Evolutionary conservation across 371 early-diverging fungal genomes (phyloP), one percentile per base, ranked within the genome.

Genomic region (Thermomucor indicae-seudaticae): DNA sequence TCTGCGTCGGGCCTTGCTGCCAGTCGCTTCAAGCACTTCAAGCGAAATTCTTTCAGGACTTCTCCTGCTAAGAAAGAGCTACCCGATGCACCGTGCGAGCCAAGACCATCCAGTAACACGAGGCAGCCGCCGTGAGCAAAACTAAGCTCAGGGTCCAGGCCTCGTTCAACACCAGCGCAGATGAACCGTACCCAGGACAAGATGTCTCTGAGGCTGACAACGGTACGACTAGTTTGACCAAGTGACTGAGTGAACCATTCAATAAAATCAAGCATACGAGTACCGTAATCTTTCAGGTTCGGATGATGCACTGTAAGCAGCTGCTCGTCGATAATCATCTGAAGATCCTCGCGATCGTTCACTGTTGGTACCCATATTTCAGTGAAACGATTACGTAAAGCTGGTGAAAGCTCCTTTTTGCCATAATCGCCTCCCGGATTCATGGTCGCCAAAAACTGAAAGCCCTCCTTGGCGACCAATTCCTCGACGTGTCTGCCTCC

Each of bases 351-450:
- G 30, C 75, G 67, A 57, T 91, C 91, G 1, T 81, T 80, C 2
- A 96, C 86, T 19, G 88, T 76, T 4, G 95, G 93, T 0, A 95
- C 96, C 97, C 96, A 99, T 12, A 99, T 88, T 65, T 99, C 99
- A 2, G 99, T 99, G 68, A 99, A 99, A 58, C 99, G 90, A 69
- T 99, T 99, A 47, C 98, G 86, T 43, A 99, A 83, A 2, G 99
- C 99, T 29, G 99, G 98, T n/a, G 95, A 93, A 11, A 99, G 82
- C 69, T 99, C 99, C 75, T 96, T 96, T 76, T 99, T 99, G 47
- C 99, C 99, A 72, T 95, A 97, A 70, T 99, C 99, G 47, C 96
- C 98, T 49, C 99, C 97, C 8, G 99, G 99, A 72, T 99, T 99
- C 99, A 99, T 99, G 2, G 99, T 99, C n/a, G 99, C 99, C 44